Evolutionary conservation across 2,329 filamentous ascomycete genomes (phyloP).

Genomic region (Exophiala sp.): DNA sequence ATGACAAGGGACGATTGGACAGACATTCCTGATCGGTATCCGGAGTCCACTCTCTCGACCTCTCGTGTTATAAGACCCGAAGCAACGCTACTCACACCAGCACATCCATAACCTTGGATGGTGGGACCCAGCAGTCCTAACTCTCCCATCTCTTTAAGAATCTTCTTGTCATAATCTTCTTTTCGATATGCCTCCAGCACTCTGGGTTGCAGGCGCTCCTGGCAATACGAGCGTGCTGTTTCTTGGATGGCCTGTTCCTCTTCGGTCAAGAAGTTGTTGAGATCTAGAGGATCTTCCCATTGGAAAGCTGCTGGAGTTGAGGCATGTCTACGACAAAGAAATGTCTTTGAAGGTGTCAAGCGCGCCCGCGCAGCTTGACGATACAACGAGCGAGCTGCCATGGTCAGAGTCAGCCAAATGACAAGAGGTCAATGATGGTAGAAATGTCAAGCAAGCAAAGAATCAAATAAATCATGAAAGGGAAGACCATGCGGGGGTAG

Average conservation of each 20-base stretch:
- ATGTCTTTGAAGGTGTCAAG: not conserved
- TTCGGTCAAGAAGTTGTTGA: constrained; percentile 74
- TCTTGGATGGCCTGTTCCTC: constrained; percentile 88
- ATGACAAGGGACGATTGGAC: constrained; percentile 91
- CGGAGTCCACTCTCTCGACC: constrained; percentile 86
- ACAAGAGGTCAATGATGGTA: not conserved
- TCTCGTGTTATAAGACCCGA: constrained; percentile 87
- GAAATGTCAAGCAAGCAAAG: not conserved
- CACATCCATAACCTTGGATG: constrained; percentile 83
- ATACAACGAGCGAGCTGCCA: constrained; percentile 19
- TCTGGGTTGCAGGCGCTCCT: constrained; percentile 79
- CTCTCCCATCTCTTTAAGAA: constrained; percentile 88
- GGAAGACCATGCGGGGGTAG: no score
- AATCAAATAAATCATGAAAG: not conserved
- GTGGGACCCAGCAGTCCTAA: constrained; percentile 82
- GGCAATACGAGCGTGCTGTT: constrained; percentile 89
- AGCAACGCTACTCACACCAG: constrained; percentile 81
- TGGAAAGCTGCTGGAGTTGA: constrained; percentile 57
- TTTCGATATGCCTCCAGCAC: constrained; percentile 84
- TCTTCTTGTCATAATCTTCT: constrained; percentile 80
- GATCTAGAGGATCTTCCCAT: constrained; percentile 84
- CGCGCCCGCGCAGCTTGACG: constrained; percentile 21
- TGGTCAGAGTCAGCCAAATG: constrained; percentile 6
- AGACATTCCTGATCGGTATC: constrained; percentile 88
- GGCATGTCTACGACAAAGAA: constrained; percentile 21